Conservation (phyloP, 2,329 filamentous ascomycete species). For the Penicillium sclerotigenum region DNA sequence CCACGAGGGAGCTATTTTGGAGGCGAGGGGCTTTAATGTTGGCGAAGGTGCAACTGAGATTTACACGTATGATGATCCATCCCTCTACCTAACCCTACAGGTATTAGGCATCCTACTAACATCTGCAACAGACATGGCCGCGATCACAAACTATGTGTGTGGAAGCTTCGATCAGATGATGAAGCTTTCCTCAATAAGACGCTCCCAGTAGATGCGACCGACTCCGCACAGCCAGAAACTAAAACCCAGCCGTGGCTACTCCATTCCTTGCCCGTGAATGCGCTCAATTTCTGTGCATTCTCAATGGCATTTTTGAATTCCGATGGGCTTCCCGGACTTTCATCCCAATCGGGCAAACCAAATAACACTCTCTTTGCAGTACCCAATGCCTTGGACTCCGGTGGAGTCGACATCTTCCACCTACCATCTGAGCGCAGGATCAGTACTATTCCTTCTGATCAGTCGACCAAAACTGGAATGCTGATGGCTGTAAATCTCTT, state of each 20-base stretch:
- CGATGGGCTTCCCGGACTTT: constrained; percentile 12
- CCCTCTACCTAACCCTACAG: neutral
- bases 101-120: constrained; percentile 8
- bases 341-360: constrained; percentile 23
- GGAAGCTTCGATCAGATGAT: constrained; percentile 70
- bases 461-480: constrained; percentile 60
- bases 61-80: constrained; percentile 66
- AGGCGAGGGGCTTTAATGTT: constrained; percentile 62
- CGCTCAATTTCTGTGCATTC: constrained; percentile 84
- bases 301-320: constrained; percentile 28
- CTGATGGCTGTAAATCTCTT: constrained; percentile 76
- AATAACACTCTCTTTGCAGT: constrained; percentile 65
- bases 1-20: constrained; percentile 74
- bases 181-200: constrained; percentile 56
- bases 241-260: constrained; percentile 72
- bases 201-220: constrained; percentile 65
- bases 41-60: constrained; percentile 55
- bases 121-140: constrained; percentile 70
- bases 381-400: constrained; percentile 71
- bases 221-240: constrained; percentile 43
- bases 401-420: constrained; percentile 79
- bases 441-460: constrained; percentile 54
- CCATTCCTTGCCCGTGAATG: constrained; percentile 79
- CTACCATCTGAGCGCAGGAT: constrained; percentile 71
- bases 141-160: constrained; percentile 81